These are phyloP conservation scores for Trichoderma lentiforme DNA, from an alignment of 2,329 filamentous ascomycete species.

Conservation along the genomic window DNA sequence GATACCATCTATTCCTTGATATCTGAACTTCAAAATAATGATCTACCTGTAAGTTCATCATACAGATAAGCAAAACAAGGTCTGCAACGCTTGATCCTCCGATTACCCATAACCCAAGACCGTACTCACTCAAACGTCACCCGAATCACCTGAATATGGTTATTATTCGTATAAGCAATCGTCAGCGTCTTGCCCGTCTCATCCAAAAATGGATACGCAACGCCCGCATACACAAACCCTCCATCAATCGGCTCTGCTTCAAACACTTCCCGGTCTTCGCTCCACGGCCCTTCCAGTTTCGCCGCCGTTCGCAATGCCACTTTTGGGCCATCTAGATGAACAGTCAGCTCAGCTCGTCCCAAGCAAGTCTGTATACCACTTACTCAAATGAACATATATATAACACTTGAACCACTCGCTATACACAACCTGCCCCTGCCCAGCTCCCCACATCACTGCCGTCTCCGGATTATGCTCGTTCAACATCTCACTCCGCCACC, in stretches of 20 bases:
- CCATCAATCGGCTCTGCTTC: slow-evolving; percentile 32
- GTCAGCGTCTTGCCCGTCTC: slow-evolving; percentile 34
- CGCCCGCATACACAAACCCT: slow-evolving; percentile 34
- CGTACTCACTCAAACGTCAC: slow-evolving; percentile 26
- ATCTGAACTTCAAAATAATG: not conserved
- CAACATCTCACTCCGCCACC: slow-evolving; percentile 35
- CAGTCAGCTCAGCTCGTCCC: not conserved
- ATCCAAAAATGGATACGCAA: slow-evolving; percentile 39
- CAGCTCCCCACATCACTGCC: slow-evolving; percentile 37
- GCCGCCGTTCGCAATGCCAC: slow-evolving; percentile 23
- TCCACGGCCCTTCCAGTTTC: slow-evolving; percentile 37
- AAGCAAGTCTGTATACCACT: not conserved
- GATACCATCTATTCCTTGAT: not conserved
- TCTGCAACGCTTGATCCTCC: not conserved
- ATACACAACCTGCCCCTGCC: slow-evolving; percentile 39
- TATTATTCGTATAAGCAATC: slow-evolving; percentile 40
- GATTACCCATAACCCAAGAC: not conserved
- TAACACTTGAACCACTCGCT: slow-evolving; percentile 35
- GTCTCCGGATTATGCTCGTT: slow-evolving; percentile 34
- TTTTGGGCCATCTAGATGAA: slow-evolving; percentile 5
- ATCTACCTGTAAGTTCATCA: too few relatives aligned
- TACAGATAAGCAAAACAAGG: too few relatives aligned
- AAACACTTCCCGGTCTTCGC: slow-evolving; percentile 34
- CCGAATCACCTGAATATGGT: slow-evolving; percentile 37
- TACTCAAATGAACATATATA: slow-evolving; percentile 32